Evolutionary conservation across 345 rosid genomes (phyloP).

Genomic region (Orychophragmus violaceus): DNA sequence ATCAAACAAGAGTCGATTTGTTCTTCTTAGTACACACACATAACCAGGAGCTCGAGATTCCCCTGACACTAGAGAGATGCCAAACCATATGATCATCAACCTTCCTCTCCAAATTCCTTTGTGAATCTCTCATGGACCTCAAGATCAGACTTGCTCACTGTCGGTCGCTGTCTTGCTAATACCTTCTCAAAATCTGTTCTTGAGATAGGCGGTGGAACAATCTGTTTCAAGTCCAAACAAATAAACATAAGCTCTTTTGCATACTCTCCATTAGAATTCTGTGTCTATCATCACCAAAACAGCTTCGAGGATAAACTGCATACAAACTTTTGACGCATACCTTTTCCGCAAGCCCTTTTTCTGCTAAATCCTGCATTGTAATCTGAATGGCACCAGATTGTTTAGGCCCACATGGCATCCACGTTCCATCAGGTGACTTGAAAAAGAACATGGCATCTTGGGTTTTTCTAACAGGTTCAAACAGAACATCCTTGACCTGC

Average conservation of each 20-base stretch:
- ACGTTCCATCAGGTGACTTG: constrained; percentile 48
- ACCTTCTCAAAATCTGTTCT: constrained; percentile 90
- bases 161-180: constrained; percentile 80
- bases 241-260: constrained; percentile 1
- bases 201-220: constrained; percentile 75
- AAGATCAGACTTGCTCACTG: constrained; percentile 77
- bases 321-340: constrained; percentile 28
- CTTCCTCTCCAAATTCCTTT: constrained; percentile 91
- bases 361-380: constrained; percentile 76
- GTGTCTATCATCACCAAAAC: not conserved
- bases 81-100: constrained; percentile 29
- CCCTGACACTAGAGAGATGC: not conserved
- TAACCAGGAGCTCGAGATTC: not conserved
- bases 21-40: not conserved
- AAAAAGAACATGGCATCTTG: constrained; percentile 80
- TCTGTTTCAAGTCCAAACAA: constrained; percentile 37
- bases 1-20: not conserved
- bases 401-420: constrained; percentile 85
- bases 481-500: constrained; percentile 89
- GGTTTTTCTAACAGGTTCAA: constrained; percentile 89
- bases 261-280: not conserved
- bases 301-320: not conserved
- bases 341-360: constrained; percentile 58
- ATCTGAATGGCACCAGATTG: constrained; percentile 63
- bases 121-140: constrained; percentile 96